phyloP scores from a whole-genome alignment of 2,329 filamentous ascomycete genomes.

The Pestalotiopsis sp. region DNA sequence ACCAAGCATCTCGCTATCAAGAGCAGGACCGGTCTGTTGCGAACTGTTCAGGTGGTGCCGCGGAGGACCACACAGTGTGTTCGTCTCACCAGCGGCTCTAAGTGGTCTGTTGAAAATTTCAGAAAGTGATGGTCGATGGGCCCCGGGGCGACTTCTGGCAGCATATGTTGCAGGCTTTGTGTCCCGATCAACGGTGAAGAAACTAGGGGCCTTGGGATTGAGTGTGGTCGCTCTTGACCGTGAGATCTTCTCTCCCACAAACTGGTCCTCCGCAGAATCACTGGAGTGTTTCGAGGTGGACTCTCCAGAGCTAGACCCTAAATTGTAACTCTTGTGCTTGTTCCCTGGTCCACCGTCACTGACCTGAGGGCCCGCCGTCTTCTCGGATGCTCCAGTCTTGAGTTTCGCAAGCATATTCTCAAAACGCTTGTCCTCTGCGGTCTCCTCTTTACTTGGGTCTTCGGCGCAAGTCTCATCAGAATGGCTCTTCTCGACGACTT shows the following conservation, averaged over 20 bases:
- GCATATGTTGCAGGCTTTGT: neutral
- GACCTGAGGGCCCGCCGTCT: neutral
- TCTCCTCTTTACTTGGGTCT: constrained; percentile 16
- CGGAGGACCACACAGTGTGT: neutral
- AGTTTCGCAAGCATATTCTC: neutral
- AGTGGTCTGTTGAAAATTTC: neutral
- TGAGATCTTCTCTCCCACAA: too few species aligned
- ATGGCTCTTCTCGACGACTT: neutral
- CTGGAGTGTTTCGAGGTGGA: neutral
- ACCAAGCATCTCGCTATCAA: neutral
- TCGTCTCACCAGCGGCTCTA: neutral
- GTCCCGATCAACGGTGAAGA: neutral
- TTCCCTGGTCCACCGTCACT: neutral
- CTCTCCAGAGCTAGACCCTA: neutral
- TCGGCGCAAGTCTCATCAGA: neutral
- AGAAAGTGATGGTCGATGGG: neutral
- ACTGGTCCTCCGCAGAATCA: neutral
- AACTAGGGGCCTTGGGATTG: neutral
- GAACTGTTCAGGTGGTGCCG: neutral
- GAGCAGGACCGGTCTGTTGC: neutral
- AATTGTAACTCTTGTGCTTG: neutral
- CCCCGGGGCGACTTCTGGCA: neutral
- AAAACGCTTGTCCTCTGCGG: constrained; percentile 23
- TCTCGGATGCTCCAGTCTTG: neutral
- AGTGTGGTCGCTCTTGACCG: neutral